These are phyloP conservation scores for Pseudopediastrum boryanum DNA, from an alignment of 139 green algal species.

Conservation along the genomic window DNA sequence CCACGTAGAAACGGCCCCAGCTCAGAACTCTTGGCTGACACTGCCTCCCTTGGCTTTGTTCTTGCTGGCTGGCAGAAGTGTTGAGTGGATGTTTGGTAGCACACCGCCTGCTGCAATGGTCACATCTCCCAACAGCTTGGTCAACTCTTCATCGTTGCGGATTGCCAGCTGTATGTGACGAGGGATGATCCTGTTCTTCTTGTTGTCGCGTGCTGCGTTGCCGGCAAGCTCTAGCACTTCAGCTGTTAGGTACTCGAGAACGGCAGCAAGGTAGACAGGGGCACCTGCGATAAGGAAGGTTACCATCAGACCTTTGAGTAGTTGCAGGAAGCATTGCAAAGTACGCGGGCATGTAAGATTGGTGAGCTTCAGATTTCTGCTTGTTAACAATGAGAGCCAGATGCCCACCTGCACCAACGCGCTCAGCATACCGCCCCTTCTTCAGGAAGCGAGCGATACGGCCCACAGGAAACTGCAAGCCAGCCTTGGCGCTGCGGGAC, in stretches of 20 bases:
- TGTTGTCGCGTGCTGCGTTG: slow-evolving; percentile 92
- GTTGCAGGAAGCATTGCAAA: too few relatives aligned
- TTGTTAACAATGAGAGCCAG: too few relatives aligned
- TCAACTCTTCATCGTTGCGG: slow-evolving; percentile 89
- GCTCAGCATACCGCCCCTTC: slow-evolving; percentile 65
- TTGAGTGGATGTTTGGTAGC: slow-evolving; percentile 34
- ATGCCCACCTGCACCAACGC: slow-evolving; percentile 52
- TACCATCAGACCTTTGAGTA: too few relatives aligned
- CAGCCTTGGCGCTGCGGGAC: slow-evolving; percentile 67
- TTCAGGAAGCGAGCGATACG: slow-evolving; percentile 86
- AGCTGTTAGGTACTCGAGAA: slow-evolving; percentile 69
- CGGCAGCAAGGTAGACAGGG: slow-evolving; percentile 68
- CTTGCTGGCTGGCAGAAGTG: slow-evolving; percentile 16
- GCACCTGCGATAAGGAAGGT: slow-evolving; percentile 59
- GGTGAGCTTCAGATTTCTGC: too few relatives aligned
- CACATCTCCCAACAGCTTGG: slow-evolving; percentile 78
- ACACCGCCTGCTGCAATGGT: slow-evolving; percentile 65
- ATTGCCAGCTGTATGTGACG: slow-evolving; percentile 91
- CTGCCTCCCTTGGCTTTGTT: slow-evolving; percentile 33
- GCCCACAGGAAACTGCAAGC: slow-evolving; percentile 87
- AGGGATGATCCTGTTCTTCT: slow-evolving; percentile 89
- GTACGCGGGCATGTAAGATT: too few relatives aligned
- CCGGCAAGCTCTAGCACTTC: slow-evolving; percentile 85
- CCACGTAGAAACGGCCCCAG: too few relatives aligned
- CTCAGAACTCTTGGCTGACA: slow-evolving; percentile 37